Conservation (phyloP, 2,329 filamentous ascomycete species). For the Chrysosporium keratinophilum region DNA sequence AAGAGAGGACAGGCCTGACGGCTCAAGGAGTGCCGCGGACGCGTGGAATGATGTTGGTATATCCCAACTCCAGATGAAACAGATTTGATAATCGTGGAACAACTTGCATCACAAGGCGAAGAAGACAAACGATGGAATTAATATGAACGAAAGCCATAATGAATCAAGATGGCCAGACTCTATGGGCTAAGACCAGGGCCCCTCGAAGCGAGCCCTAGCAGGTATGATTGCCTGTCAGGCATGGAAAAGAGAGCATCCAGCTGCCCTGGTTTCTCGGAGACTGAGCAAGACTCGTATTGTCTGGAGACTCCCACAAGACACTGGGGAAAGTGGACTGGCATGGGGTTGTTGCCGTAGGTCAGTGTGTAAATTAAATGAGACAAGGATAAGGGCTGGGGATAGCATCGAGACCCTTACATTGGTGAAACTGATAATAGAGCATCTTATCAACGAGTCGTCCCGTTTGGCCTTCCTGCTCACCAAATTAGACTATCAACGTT, state of each 20-base stretch:
- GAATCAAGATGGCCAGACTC: background rate
- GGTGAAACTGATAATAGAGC: conserved; percentile 12
- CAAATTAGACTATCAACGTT: background rate
- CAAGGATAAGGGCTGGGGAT: conserved; percentile 3
- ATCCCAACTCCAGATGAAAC: conserved; percentile 8
- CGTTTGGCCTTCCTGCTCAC: background rate
- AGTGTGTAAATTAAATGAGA: conserved; percentile 10
- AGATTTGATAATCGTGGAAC: conserved; percentile 8
- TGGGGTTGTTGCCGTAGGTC: conserved; percentile 1
- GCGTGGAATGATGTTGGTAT: background rate
- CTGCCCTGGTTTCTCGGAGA: background rate
- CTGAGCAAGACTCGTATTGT: conserved; percentile 11
- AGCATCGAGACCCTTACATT: conserved; percentile 11
- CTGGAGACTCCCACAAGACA: background rate
- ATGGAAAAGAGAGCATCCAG: background rate
- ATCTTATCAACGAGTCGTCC: background rate
- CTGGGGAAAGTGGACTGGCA: background rate
- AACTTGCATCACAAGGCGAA: background rate
- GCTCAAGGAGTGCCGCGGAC: conserved; percentile 14
- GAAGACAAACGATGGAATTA: background rate
- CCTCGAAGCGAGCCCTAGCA: background rate
- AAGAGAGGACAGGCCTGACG: conserved; percentile 4
- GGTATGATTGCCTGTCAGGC: background rate
- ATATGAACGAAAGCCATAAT: background rate
- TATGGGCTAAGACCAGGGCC: conserved; percentile 5